phyloP scores from a whole-genome alignment of 345 rosid species.

The Nephelium lappaceum region DNA sequence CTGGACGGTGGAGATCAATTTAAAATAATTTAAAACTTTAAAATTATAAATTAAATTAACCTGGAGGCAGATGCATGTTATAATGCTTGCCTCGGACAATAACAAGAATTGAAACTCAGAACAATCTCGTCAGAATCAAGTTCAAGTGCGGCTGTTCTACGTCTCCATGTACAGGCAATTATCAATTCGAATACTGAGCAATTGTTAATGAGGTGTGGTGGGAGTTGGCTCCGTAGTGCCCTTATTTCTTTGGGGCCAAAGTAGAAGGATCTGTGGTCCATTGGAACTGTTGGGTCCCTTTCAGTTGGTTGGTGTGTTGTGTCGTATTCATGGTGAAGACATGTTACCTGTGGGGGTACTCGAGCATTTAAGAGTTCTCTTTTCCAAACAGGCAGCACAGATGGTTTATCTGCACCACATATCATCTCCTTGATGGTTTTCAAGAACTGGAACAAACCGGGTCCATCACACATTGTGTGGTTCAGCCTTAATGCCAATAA shows the following conservation, averaged over 20 bases:
- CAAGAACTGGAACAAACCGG: background rate
- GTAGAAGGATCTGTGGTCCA: slow-evolving; percentile 2
- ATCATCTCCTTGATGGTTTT: background rate
- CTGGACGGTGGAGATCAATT: too few species aligned
- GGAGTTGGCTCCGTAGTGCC: background rate
- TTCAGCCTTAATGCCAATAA: background rate
- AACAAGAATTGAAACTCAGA: background rate
- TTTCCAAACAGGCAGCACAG: background rate
- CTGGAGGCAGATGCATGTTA: slow-evolving; percentile 16
- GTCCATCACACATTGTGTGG: slow-evolving; percentile 16
- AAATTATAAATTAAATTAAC: too few species aligned
- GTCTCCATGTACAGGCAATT: slow-evolving; percentile 23
- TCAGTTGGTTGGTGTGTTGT: background rate
- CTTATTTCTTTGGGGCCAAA: slow-evolving; percentile 10
- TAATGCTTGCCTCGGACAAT: slow-evolving; percentile 12
- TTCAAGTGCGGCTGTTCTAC: slow-evolving; percentile 25
- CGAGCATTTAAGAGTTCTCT: background rate
- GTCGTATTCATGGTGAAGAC: slow-evolving; percentile 7
- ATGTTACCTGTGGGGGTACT: slow-evolving; percentile 12
- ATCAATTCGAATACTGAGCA: slow-evolving; percentile 26
- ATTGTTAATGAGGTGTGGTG: background rate
- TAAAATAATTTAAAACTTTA: too few species aligned
- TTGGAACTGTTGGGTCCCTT: background rate
- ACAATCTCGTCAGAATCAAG: slow-evolving; percentile 17
- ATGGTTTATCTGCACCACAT: background rate